phyloP scores from a whole-genome alignment of 768 basidiomycete genomes.

The Asterophora lycoperdoides region DNA sequence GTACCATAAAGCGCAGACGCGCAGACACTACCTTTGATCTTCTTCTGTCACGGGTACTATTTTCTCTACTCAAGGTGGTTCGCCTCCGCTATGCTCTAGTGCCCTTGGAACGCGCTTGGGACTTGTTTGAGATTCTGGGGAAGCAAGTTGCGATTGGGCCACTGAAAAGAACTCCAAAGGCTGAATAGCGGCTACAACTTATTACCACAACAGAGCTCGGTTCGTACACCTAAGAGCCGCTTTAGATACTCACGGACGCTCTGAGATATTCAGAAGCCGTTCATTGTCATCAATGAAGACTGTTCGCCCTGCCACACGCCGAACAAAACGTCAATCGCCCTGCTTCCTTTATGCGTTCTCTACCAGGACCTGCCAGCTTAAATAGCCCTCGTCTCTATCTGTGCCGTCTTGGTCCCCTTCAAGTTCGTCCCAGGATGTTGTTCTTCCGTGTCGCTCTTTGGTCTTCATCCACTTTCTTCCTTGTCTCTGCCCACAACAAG shows the following conservation, averaged over 20 bases:
- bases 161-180: too few relatives aligned
- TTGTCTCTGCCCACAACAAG: slow-evolving; percentile 23
- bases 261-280: slow-evolving; percentile 9
- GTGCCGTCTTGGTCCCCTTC: slow-evolving; percentile 4
- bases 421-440: slow-evolving; percentile 24
- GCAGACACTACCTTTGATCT: slow-evolving; percentile 10
- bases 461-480: slow-evolving; percentile 27
- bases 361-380: slow-evolving; percentile 2
- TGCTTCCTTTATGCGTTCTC: slow-evolving; percentile 18
- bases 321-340: slow-evolving; percentile 29
- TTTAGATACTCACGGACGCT: background rate
- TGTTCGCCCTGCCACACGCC: slow-evolving; percentile 34
- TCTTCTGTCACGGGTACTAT: slow-evolving; percentile 3
- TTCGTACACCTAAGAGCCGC: background rate
- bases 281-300: slow-evolving; percentile 23
- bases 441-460: slow-evolving; percentile 19
- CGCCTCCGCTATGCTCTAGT: background rate
- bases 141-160: too few relatives aligned
- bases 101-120: too few relatives aligned
- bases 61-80: background rate
- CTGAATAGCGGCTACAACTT: too few relatives aligned
- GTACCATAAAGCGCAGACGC: too few relatives aligned
- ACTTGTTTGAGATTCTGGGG: too few relatives aligned
- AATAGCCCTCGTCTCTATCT: slow-evolving; percentile 8
- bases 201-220: too few relatives aligned